Evolutionary conservation across 2,329 filamentous ascomycete genomes (phyloP), one percentile per base, ranked within the genome.

Genomic region (Monosporascus sp.): DNA sequence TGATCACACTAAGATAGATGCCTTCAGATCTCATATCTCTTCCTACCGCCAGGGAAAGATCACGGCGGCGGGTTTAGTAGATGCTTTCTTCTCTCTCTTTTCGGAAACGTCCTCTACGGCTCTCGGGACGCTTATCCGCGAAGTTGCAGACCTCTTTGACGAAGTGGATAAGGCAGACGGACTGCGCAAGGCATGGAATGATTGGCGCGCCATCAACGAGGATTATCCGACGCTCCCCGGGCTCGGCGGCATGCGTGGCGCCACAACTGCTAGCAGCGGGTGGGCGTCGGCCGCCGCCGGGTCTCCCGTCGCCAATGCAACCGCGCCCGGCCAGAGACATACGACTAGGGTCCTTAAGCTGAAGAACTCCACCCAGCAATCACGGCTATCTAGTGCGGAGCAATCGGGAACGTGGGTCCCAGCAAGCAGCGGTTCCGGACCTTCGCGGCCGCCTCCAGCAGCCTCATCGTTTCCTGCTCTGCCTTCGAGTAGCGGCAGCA

Each of bases 131-230:
- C 79, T 99, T 1, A 82, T 97, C 57, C 89, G 93, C 56, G 94
- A 99, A 67, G 81, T 97, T 3, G 89, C 93, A 5, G 93, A 97
- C 50, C 83, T 99, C 11, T 97, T 94, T 62, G 93, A 99, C 61
- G 87, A 95, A 60, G 80, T 87, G 48, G 67, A 70, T 18, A 96
- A 96, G 67, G 84, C 84, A 1, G 85, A 87, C 50, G 78, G 76
- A 1, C 74, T 99, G 3, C 81, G 91, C 25, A 87, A 87, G 63
- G 90, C 92, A 1, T 97, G 93, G 91, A 90, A 90, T 61, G 89
- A 96, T 70, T 97, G 93, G 90, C 89, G 90, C 47, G 91, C 91
- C 38, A 94, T 96, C 72, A 95, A 96, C 60, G 92, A 97, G 70
- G 92, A 97, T 68, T 97, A 97, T 61, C 93, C 93, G 0, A 90